Evolutionary conservation across 495 filamentous ascomycete genomes (phyloP).

Genomic region (Penicillium alfredii): DNA sequence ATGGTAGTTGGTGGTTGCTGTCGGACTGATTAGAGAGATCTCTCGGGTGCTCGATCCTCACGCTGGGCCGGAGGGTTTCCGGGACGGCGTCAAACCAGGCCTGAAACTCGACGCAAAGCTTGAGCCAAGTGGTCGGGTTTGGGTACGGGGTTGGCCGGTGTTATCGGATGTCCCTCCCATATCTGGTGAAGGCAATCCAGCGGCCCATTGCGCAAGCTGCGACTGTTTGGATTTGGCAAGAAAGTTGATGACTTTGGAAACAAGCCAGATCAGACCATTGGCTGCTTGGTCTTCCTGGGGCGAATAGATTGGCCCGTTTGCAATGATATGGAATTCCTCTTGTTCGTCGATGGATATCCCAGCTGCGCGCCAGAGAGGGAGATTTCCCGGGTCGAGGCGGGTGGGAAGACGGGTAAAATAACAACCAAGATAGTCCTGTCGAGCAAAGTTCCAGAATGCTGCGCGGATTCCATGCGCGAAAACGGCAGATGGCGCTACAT

Average conservation of each 20-base stretch:
- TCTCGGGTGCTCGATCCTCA: slow-evolving; percentile 33
- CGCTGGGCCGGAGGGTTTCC: slow-evolving; percentile 36
- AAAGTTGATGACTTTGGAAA: slow-evolving; percentile 36
- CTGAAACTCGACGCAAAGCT: slow-evolving; percentile 35
- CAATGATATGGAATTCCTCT: slow-evolving; percentile 15
- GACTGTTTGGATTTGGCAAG: slow-evolving; percentile 31
- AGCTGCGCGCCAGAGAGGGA: slow-evolving; percentile 32
- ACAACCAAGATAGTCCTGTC: slow-evolving; percentile 35
- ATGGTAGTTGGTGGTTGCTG: slow-evolving; percentile 23
- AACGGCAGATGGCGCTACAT: slow-evolving; percentile 1
- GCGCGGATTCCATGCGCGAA: slow-evolving; percentile 32
- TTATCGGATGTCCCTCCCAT: slow-evolving; percentile 2
- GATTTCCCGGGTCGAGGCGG: slow-evolving; percentile 26
- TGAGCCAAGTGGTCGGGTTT: slow-evolving; percentile 32
- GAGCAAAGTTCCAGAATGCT: slow-evolving; percentile 39
- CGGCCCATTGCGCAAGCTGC: slow-evolving; percentile 32
- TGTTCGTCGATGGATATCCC: slow-evolving; percentile 30
- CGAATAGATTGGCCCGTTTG: neutral
- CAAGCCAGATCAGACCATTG: slow-evolving; percentile 33
- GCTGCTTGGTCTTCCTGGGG: slow-evolving; percentile 31
- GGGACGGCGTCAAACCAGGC: slow-evolving; percentile 39
- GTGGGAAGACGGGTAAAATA: slow-evolving; percentile 33
- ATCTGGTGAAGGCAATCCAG: slow-evolving; percentile 14
- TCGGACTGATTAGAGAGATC: slow-evolving; percentile 22
- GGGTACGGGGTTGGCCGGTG: slow-evolving; percentile 9